Conservation (phyloP, 2,329 filamentous ascomycete species). For the Rasamsonia emersonii region DNA sequence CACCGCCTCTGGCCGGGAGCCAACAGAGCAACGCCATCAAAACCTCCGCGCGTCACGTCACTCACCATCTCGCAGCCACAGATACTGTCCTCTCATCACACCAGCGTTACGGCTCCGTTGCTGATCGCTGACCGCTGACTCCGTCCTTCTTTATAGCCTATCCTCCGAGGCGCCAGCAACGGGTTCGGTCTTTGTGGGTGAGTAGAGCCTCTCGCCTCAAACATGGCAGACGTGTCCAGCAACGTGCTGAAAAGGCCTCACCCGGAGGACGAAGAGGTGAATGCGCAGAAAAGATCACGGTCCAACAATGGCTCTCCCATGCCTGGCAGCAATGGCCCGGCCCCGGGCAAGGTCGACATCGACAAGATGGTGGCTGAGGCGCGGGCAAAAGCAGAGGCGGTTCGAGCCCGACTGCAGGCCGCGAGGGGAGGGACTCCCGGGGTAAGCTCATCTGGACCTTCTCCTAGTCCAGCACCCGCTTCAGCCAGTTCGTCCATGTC, state of each 20-base stretch:
- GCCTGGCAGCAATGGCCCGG: constrained; percentile 27
- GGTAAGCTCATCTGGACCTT: constrained; percentile 18
- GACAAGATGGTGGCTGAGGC: constrained; percentile 41
- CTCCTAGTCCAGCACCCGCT: constrained; percentile 28
- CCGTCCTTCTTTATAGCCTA: too few species aligned
- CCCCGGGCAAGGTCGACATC: constrained; percentile 33
- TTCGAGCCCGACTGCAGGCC: constrained; percentile 38
- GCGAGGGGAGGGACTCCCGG: constrained; percentile 22
- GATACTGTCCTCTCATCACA: neutral
- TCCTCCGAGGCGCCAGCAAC: too few species aligned
- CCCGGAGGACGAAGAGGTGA: constrained; percentile 37
- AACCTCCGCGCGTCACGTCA: neutral
- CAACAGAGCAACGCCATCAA: constrained; percentile 3
- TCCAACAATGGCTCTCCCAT: constrained; percentile 43
- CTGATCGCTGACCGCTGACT: too few species aligned
- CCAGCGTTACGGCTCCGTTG: too few species aligned
- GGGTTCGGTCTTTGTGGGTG: constrained; percentile 12
- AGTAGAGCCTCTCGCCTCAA: constrained; percentile 13
- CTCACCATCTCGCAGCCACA: neutral
- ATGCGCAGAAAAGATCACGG: constrained; percentile 39
- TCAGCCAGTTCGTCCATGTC: constrained; percentile 41
- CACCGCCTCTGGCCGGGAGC: constrained; percentile 23
- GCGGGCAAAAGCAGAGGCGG: constrained; percentile 40
- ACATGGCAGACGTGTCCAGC: constrained; percentile 36
- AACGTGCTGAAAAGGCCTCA: constrained; percentile 42